Base-by-base conservation (phyloP, 2,329 filamentous ascomycete genomes). In the Aschersonia sp. region DNA sequence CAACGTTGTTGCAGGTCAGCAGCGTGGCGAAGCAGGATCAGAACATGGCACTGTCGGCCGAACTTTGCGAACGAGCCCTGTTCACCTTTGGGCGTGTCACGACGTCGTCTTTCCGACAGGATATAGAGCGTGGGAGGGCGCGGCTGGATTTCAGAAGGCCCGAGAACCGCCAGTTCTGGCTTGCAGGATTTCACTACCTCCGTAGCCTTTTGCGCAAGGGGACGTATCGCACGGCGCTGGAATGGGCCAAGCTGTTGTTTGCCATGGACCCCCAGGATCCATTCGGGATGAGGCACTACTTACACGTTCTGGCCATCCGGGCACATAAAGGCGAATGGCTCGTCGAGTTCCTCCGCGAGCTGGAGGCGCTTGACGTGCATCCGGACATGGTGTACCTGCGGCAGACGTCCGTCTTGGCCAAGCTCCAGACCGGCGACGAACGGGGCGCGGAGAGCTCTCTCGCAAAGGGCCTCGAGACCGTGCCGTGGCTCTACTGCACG, bases 61-160 rank as follows among this genome's bases (percentile, higher is more conserved):
- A 97, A 57, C 75, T 97, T 2, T 79, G 94, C 47, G 91, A 97
- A 66, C 78, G 92, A 44, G 89, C 91, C 0, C 74, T 98, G 5
- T 97, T 96, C 67, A 85, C 86, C 0, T 91, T 97, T 60, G 92
- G 91, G n/a, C 79, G 91, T 40, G 85, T 89, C 3, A 81, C 88
- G 0, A 82, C 92, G 51, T 91, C 87, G 6, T 79, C 84, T 0
- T 98, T 97, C 61, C 74, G 82, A 5, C 78, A 78, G 48, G 82
- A 83, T 52, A 65, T 98, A 5, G 77, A 84, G 48, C 76, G 82
- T 58, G 92, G 92, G 35, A 81, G 81, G 54, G 89, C 88, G 5
- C 77, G 87, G 12, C 68, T 98, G 7, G 80, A 91, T 58, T 97
- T 96, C 60, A 67, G 74, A 28, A 74, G 87, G 40, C 82, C 84